phyloP scores from a whole-genome alignment of 169 alveolate species.

The Toxoplasma gondii region DNA sequence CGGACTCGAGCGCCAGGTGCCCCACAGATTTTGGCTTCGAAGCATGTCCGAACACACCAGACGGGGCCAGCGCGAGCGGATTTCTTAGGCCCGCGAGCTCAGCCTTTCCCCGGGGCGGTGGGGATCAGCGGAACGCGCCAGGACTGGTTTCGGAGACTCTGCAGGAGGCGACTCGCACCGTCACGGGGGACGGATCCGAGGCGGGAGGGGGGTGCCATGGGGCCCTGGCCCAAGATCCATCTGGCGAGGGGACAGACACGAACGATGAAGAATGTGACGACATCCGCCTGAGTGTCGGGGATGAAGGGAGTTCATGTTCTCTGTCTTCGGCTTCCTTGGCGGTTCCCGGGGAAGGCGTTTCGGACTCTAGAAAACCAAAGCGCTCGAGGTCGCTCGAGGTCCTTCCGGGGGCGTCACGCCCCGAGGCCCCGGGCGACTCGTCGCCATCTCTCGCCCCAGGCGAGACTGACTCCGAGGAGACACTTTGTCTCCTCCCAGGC shows the following conservation, averaged over 20 bases:
- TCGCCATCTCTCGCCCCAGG: slow-evolving; percentile 12
- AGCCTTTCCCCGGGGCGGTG: not conserved
- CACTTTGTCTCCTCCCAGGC: not conserved
- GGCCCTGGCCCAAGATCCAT: too few relatives aligned
- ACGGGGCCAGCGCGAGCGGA: too few relatives aligned
- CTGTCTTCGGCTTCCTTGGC: not conserved
- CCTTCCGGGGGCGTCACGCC: not conserved
- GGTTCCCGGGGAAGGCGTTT: too few relatives aligned
- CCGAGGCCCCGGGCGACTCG: not conserved
- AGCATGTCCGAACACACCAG: too few relatives aligned
- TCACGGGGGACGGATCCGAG: too few relatives aligned
- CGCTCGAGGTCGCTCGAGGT: not conserved
- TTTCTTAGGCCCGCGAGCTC: not conserved
- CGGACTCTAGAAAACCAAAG: not conserved
- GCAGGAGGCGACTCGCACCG: too few relatives aligned
- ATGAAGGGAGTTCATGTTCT: not conserved
- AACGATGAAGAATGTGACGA: not conserved
- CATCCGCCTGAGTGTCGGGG: not conserved
- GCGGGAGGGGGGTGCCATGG: too few relatives aligned
- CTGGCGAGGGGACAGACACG: not conserved
- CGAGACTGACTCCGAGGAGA: not conserved
- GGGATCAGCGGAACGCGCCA: not conserved
- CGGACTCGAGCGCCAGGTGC: not conserved
- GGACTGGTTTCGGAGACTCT: not conserved
- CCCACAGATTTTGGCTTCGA: too few relatives aligned